A percentile compares a stretch with the other conserved stretches of the same genome.
These are phyloP conservation scores for Stagonosporopsis cucurbitacearum DNA, from an alignment of 2,329 filamentous ascomycete genomes.

Conservation along the genomic window DNA sequence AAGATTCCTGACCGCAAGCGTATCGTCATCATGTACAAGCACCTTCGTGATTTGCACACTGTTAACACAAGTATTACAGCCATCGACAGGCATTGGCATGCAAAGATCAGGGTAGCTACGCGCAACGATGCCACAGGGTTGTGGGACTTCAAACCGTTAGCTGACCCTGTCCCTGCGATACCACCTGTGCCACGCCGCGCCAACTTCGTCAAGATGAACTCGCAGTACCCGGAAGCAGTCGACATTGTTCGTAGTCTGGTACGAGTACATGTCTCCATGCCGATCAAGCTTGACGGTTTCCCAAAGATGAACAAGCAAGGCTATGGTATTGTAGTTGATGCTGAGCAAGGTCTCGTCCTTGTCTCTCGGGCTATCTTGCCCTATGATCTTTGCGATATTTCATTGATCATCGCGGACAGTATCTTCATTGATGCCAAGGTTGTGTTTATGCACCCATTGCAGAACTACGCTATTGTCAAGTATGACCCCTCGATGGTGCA, in stretches of 20 bases:
- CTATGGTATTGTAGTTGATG: constrained; percentile 96
- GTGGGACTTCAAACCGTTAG: constrained; percentile 92
- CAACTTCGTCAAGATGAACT: constrained; percentile 89
- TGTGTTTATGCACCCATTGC: constrained; percentile 92
- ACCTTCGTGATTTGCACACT: constrained; percentile 92
- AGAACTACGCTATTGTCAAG: constrained; percentile 95
- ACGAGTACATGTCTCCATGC: constrained; percentile 89
- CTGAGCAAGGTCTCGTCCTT: constrained; percentile 91
- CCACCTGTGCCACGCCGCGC: constrained; percentile 77
- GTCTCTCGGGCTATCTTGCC: constrained; percentile 94
- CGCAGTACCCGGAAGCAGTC: constrained; percentile 86
- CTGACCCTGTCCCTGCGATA: constrained; percentile 77
- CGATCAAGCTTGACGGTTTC: constrained; percentile 96
- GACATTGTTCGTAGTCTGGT: constrained; percentile 95
- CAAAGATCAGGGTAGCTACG: constrained; percentile 90
- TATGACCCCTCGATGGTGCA: constrained; percentile 95
- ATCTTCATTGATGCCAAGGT: constrained; percentile 94
- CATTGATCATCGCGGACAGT: constrained; percentile 93
- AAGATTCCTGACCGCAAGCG: constrained; percentile 79
- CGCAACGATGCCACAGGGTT: constrained; percentile 88
- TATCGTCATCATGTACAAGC: constrained; percentile 94
- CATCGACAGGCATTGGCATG: constrained; percentile 93
- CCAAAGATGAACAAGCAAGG: constrained; percentile 93
- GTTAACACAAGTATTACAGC: constrained; percentile 91
- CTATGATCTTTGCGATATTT: constrained; percentile 96